Evolutionary conservation across 2,329 filamentous ascomycete genomes (phyloP), one percentile per base, ranked within the genome.

Genomic region (Fusarium staphyleae): DNA sequence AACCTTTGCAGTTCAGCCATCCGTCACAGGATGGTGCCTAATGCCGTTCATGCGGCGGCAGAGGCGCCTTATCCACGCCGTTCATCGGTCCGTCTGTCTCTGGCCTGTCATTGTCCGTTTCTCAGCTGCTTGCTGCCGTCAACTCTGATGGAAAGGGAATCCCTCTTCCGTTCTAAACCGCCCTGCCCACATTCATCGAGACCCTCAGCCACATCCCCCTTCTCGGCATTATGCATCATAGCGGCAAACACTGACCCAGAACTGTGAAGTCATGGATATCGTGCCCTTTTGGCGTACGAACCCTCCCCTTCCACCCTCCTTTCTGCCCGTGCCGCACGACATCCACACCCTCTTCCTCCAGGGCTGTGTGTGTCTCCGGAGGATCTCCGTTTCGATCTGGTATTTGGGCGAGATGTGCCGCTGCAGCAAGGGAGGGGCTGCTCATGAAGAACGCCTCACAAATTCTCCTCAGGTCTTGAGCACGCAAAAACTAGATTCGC

Each of bases 251-350:
- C 24, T 29, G 35, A 30, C 35, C 30, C 48, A 40, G 34, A 40
- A 40, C 26, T 34, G 22, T 45, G 24, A 61, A 55, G 48, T 36
- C 55, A 65, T 55, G 47, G 48, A 57, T 53, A 54, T 45, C 35
- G 45, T 41, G 35, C 28, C 32, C 24, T 49, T 42, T 54, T 57
- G 44, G 34, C 45, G 32, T 33, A 33, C 24, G 35, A 42, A 43
- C 47, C 37, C 32, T n/a, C 41, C 19, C 32, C 29, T 12, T n/a
- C n/a, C 41, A 16, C 41, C 36, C 44, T 34, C 47, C 37, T 52
- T 41, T 36, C 32, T 46, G 24, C 30, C 36, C 41, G 28, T 60
- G 43, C 48, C 28, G 37, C 37, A 57, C 42, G 26, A 48, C 37
- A 48, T 41, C 53, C 57, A 57, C 52, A 53, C 29, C 32, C 18